These are phyloP conservation scores for Cordia subcordata DNA, from an alignment of 257 asterid genomes.

Conservation along the genomic window DNA sequence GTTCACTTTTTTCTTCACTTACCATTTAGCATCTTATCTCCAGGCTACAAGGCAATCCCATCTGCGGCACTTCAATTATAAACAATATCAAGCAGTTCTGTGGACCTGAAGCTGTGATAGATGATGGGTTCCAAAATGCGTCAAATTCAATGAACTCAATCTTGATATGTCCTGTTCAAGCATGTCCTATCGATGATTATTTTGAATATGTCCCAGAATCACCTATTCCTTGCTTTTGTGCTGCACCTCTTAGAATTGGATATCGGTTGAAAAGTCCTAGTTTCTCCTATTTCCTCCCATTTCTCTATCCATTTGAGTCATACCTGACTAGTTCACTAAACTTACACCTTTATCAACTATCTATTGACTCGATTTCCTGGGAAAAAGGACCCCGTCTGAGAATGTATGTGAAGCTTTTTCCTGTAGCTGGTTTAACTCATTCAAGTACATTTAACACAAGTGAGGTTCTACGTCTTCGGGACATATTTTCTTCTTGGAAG, in stretches of 20 bases:
- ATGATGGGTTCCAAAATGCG: conserved; percentile 9
- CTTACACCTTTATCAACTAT: conserved; percentile 31
- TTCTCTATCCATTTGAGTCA: conserved; percentile 20
- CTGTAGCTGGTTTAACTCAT: conserved; percentile 19
- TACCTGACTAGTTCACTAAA: conserved; percentile 31
- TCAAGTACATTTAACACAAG: conserved; percentile 31
- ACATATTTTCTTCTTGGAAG: conserved; percentile 30
- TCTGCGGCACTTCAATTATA: conserved; percentile 28
- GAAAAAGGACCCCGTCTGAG: conserved; percentile 46
- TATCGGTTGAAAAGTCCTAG: conserved; percentile 51
- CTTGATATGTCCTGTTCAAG: conserved; percentile 25
- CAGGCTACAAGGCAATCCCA: conserved; percentile 41
- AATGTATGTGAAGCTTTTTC: conserved; percentile 47
- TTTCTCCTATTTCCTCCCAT: conserved; percentile 39
- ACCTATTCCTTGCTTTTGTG: conserved; percentile 44
- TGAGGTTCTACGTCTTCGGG: conserved; percentile 31
- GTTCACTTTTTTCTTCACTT: conserved; percentile 2
- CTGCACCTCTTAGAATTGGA: conserved; percentile 46
- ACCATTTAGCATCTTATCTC: conserved; percentile 11
- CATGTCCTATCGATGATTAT: conserved; percentile 38
- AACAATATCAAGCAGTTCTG: conserved; percentile 30
- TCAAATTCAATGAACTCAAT: conserved; percentile 17
- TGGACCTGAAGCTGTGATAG: conserved; percentile 21
- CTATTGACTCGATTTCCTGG: conserved; percentile 34
- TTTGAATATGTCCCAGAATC: conserved; percentile 38